phyloP scores from a whole-genome alignment of 345 rosid genomes.

The Lagerstroemia speciosa region DNA sequence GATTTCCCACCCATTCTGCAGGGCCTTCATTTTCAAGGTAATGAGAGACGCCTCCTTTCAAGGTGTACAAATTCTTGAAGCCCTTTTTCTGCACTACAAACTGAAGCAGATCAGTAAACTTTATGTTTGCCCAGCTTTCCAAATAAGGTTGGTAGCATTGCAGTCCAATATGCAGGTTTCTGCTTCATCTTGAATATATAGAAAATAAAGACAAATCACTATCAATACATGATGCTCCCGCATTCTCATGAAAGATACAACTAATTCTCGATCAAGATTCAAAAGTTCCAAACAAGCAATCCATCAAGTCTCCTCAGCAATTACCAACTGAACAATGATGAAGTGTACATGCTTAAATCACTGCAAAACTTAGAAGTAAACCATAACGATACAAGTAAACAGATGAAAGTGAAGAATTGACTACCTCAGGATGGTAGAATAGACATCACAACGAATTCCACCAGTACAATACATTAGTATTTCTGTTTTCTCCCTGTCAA shows the following conservation, averaged over 20 bases:
- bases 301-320: neutral
- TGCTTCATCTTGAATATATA: neutral
- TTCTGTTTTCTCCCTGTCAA: constrained; percentile 61
- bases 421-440: constrained; percentile 82
- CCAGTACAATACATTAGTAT: constrained; percentile 93
- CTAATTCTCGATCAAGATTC: neutral
- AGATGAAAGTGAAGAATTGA: constrained; percentile 8
- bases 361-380: too few species aligned
- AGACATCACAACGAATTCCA: constrained; percentile 94
- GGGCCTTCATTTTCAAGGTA: constrained; percentile 73
- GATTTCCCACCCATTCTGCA: constrained; percentile 69
- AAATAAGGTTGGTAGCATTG: neutral
- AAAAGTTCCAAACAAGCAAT: neutral
- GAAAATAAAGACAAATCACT: neutral
- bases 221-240: neutral
- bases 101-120: constrained; percentile 3
- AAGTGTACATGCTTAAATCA: neutral
- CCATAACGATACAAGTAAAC: neutral
- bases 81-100: constrained; percentile 57
- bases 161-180: neutral
- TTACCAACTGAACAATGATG: neutral
- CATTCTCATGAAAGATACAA: neutral
- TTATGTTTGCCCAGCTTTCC: neutral
- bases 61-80: constrained; percentile 65
- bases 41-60: constrained; percentile 82